Evolutionary conservation across 2,329 filamentous ascomycete genomes (phyloP).

Genomic region (Ceratocystis harringtonii): DNA sequence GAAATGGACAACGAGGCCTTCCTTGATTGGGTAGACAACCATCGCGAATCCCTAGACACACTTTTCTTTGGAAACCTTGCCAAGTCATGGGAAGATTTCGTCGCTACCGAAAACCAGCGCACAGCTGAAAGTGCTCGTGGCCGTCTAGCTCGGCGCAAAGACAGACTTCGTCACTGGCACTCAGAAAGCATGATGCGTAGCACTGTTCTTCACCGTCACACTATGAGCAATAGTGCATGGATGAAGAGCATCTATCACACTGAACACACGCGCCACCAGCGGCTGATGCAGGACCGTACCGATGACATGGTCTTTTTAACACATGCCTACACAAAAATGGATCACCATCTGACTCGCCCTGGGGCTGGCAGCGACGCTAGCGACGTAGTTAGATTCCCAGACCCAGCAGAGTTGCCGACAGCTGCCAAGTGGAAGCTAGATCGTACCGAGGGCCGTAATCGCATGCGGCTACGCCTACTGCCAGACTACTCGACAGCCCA

Average conservation of each 20-base stretch:
- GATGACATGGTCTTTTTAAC: slow-evolving; percentile 70
- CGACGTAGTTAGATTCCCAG: not conserved
- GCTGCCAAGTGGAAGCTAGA: slow-evolving; percentile 78
- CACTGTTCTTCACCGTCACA: slow-evolving; percentile 63
- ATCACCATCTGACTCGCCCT: slow-evolving; percentile 60
- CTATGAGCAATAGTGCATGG: slow-evolving; percentile 78
- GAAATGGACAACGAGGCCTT: slow-evolving; percentile 84
- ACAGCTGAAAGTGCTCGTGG: slow-evolving; percentile 60
- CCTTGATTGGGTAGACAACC: slow-evolving; percentile 71
- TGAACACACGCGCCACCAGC: slow-evolving; percentile 82
- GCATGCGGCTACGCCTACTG: slow-evolving; percentile 79
- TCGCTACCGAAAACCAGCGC: slow-evolving; percentile 62
- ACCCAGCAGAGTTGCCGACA: slow-evolving; percentile 44
- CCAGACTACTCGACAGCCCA: slow-evolving; percentile 56
- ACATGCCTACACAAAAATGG: slow-evolving; percentile 62
- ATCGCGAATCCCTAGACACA: slow-evolving; percentile 61
- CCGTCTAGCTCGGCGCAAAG: slow-evolving; percentile 60
- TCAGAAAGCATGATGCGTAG: slow-evolving; percentile 52
- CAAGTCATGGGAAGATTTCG: slow-evolving; percentile 78
- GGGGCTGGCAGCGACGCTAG: slow-evolving; percentile 36
- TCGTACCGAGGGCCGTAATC: slow-evolving; percentile 84
- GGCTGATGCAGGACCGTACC: slow-evolving; percentile 80
- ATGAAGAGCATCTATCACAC: slow-evolving; percentile 89
- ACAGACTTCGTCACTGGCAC: slow-evolving; percentile 70
- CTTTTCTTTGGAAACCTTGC: slow-evolving; percentile 73